These are phyloP conservation scores for Flaveria floridana DNA, from an alignment of 140 eudicot species.

Conservation along the genomic window DNA sequence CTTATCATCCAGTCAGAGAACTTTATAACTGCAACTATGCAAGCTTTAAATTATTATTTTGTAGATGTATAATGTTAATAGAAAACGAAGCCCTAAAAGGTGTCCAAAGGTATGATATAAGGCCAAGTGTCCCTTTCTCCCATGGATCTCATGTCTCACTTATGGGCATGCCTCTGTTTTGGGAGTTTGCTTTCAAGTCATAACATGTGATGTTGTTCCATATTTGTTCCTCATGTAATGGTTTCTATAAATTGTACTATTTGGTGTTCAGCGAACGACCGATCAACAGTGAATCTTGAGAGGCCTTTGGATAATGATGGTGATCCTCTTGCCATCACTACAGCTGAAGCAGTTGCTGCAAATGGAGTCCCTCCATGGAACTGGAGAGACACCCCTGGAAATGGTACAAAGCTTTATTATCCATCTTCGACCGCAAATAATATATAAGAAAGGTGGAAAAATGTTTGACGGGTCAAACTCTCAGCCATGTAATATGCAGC, in stretches of 20 bases:
- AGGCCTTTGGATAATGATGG: slow-evolving; percentile 55
- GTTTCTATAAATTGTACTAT: slow-evolving; percentile 28
- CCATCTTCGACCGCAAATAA: neutral
- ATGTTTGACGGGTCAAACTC: neutral
- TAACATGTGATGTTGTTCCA: slow-evolving; percentile 26
- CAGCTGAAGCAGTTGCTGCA: slow-evolving; percentile 54
- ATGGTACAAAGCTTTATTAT: slow-evolving; percentile 31
- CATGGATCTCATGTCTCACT: slow-evolving; percentile 15
- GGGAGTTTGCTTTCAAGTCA: slow-evolving; percentile 11
- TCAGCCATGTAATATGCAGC: neutral
- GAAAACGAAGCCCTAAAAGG: neutral
- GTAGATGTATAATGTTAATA: neutral
- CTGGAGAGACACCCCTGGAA: slow-evolving; percentile 59
- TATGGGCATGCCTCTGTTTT: slow-evolving; percentile 18
- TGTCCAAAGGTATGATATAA: slow-evolving; percentile 14
- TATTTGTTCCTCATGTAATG: slow-evolving; percentile 17
- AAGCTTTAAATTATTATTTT: neutral
- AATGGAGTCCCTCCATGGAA: slow-evolving; percentile 59
- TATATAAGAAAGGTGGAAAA: neutral
- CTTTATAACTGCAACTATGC: neutral
- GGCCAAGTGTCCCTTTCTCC: neutral
- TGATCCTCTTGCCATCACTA: slow-evolving; percentile 51
- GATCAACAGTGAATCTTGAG: slow-evolving; percentile 55
- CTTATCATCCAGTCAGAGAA: neutral
- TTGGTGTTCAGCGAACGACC: slow-evolving; percentile 45